A percentile compares a stretch with the other conserved stretches of the same genome.
Evolutionary conservation across 768 basidiomycete species (phyloP).

Genomic region (Russula olivacea): DNA sequence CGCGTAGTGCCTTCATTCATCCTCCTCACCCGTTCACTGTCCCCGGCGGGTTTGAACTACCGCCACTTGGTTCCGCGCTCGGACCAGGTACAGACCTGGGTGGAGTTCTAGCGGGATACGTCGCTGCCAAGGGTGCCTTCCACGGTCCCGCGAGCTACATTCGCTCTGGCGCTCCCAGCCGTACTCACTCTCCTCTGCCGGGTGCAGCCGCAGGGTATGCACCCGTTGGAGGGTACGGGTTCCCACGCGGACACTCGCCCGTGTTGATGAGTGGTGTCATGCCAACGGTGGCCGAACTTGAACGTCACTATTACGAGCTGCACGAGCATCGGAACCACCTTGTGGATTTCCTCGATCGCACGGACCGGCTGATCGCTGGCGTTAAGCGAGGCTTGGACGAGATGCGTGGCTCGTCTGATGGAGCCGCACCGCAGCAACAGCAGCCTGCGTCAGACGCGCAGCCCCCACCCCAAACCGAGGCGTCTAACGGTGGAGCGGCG

Average conservation of each 20-base stretch:
- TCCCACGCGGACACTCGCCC: constrained; percentile 45
- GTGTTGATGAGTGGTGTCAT: constrained; percentile 31
- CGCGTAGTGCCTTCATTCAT: constrained; percentile 19
- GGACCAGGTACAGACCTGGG: constrained; percentile 29
- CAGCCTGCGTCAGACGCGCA: constrained; percentile 5
- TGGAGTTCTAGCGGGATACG: constrained; percentile 14
- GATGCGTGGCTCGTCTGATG: constrained; percentile 42
- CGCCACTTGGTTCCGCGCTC: constrained; percentile 42
- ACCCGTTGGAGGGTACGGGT: constrained; percentile 18
- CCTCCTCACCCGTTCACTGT: constrained; percentile 20
- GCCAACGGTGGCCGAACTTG: constrained; percentile 55
- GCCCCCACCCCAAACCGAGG: constrained; percentile 14
- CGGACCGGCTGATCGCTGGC: constrained; percentile 65
- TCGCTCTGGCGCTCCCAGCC: constrained; percentile 61
- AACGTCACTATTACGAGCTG: constrained; percentile 64
- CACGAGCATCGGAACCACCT: constrained; percentile 54
- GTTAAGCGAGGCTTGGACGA: constrained; percentile 74
- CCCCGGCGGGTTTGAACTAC: constrained; percentile 53
- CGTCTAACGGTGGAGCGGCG: constrained; percentile 15
- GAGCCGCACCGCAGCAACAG: background rate
- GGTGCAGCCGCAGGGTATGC: constrained; percentile 41
- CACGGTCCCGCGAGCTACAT: constrained; percentile 50
- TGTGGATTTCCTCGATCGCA: constrained; percentile 71
- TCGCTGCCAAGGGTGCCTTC: constrained; percentile 13
- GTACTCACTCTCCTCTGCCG: constrained; percentile 62